These are phyloP conservation scores for Bipolaris zeicola DNA, from an alignment of 2,329 filamentous ascomycete species.

Conservation along the genomic window DNA sequence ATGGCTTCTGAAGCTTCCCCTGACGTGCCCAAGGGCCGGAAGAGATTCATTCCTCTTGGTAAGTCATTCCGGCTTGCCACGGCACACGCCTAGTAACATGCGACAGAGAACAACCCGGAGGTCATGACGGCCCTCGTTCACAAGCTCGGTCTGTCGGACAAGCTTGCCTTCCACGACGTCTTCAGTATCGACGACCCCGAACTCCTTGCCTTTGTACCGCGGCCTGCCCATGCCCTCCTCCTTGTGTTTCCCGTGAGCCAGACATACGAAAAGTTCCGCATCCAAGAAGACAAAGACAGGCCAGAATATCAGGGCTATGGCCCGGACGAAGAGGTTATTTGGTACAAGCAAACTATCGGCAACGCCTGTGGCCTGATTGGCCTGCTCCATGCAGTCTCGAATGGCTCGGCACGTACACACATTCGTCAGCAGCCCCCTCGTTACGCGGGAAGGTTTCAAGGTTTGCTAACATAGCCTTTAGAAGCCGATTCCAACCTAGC, in stretches of 20 bases:
- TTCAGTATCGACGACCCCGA: slow-evolving; percentile 87
- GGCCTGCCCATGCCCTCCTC: slow-evolving; percentile 84
- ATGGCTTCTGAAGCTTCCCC: slow-evolving; percentile 41
- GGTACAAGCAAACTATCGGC: slow-evolving; percentile 95
- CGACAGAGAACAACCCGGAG: slow-evolving; percentile 76
- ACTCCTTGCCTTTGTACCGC: slow-evolving; percentile 83
- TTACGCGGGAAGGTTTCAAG: neutral
- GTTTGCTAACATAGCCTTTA: slow-evolving; percentile 30
- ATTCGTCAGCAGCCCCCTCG: slow-evolving; percentile 32
- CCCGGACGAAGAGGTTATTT: slow-evolving; percentile 75
- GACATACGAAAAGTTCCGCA: slow-evolving; percentile 77
- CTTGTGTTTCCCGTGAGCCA: slow-evolving; percentile 88
- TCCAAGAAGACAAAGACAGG: slow-evolving; percentile 70
- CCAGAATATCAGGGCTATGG: slow-evolving; percentile 72
- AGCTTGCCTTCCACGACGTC: slow-evolving; percentile 84
- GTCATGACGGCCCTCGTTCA: slow-evolving; percentile 86
- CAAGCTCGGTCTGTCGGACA: slow-evolving; percentile 80
- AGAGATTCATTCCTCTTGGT: slow-evolving; percentile 49
- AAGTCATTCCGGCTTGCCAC: slow-evolving; percentile 8
- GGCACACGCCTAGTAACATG: slow-evolving; percentile 19
- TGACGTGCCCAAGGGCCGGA: slow-evolving; percentile 39
- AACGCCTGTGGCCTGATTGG: slow-evolving; percentile 96
- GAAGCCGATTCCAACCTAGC: slow-evolving; percentile 63
- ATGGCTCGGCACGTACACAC: slow-evolving; percentile 68
- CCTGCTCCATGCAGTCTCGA: slow-evolving; percentile 80